Evolutionary conservation across 805 yeast species (phyloP).

Genomic region (Starmerella riodocensis): DNA sequence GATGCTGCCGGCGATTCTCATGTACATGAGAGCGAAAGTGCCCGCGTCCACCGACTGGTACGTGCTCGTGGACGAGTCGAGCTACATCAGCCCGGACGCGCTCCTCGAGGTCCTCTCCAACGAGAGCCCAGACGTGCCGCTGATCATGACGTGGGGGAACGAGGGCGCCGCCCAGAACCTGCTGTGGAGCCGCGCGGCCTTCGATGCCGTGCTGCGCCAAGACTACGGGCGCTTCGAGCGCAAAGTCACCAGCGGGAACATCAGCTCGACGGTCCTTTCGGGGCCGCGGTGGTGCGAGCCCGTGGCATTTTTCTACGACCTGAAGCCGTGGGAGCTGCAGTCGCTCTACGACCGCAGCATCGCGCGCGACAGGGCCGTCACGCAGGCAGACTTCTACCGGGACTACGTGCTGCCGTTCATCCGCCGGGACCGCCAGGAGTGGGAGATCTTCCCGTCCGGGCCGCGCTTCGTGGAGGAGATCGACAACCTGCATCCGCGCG

Average conservation of each 20-base stretch:
- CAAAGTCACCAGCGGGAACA: conserved; percentile 3
- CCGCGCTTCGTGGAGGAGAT: conserved; percentile 3
- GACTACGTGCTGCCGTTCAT: conserved; percentile 25
- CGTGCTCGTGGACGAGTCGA: conserved; percentile 28
- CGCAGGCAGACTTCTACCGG: conserved; percentile 23
- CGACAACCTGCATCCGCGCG: conserved; percentile 14
- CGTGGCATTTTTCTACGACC: conserved; percentile 3
- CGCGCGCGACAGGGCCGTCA: neutral
- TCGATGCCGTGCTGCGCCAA: neutral
- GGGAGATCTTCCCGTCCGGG: conserved; percentile 18
- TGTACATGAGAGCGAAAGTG: conserved; percentile 29
- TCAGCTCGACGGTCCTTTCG: conserved; percentile 4
- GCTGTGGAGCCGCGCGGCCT: neutral
- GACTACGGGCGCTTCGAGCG: conserved; percentile 1
- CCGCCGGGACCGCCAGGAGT: conserved; percentile 14
- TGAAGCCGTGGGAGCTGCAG: conserved; percentile 14
- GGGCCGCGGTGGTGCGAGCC: conserved; percentile 10
- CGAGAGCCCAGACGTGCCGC: conserved; percentile 18
- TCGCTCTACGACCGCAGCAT: conserved; percentile 9
- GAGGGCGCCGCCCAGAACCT: neutral
- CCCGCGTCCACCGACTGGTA: conserved; percentile 27
- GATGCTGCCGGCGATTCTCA: conserved; percentile 23
- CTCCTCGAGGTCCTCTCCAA: conserved; percentile 20
- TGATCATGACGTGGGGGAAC: neutral
- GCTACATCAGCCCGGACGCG: conserved; percentile 25